Conservation (phyloP, 2,329 filamentous ascomycete species). For the Arthrobotrys sphaeroides region DNA sequence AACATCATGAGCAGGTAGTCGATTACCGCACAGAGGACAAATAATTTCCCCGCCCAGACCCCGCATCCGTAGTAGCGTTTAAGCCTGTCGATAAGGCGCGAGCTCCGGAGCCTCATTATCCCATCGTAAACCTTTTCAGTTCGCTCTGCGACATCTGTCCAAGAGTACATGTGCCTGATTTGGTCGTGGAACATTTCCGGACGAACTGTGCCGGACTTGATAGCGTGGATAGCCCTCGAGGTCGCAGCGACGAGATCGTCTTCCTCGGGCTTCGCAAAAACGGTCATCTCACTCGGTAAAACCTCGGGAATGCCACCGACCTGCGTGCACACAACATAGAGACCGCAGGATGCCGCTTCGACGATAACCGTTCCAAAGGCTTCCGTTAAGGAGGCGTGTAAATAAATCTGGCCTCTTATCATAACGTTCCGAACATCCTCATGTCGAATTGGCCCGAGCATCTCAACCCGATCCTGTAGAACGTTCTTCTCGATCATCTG, state of each 20-base stretch:
- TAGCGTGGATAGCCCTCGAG: constrained; percentile 83
- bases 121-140: constrained; percentile 96
- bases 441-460: constrained; percentile 90
- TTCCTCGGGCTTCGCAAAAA: constrained; percentile 95
- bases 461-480: constrained; percentile 89
- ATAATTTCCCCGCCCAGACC: constrained; percentile 97
- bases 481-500: constrained; percentile 98
- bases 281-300: constrained; percentile 93
- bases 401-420: constrained; percentile 94
- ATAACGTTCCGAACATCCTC: constrained; percentile 98
- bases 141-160: constrained; percentile 91
- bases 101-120: constrained; percentile 86
- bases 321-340: constrained; percentile 96
- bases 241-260: constrained; percentile 92
- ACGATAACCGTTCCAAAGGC: constrained; percentile 98
- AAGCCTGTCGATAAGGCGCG: constrained; percentile 90
- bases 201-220: constrained; percentile 85
- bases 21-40: constrained; percentile 91
- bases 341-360: constrained; percentile 91
- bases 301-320: constrained; percentile 98
- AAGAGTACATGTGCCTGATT: constrained; percentile 98
- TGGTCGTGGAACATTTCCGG: constrained; percentile 96
- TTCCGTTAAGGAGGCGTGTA: constrained; percentile 93
- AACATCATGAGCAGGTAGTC: constrained; percentile 92
- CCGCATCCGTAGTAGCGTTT: constrained; percentile 98